phyloP scores from a whole-genome alignment of 768 basidiomycete species.

The Rhizopogon vulgaris region DNA sequence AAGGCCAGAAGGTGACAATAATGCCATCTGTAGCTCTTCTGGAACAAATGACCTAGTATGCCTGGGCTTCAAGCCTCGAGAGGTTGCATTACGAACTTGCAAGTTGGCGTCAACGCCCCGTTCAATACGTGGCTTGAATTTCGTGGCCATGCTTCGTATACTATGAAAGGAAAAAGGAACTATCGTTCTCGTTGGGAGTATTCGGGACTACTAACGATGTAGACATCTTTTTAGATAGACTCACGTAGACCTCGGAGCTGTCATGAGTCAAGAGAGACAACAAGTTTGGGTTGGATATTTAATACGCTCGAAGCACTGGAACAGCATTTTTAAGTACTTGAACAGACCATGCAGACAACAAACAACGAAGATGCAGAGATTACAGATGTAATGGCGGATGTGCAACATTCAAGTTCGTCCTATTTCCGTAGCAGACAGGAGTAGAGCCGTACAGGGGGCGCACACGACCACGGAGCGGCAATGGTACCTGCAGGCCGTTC shows the following conservation, averaged over 20 bases:
- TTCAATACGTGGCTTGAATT: neutral
- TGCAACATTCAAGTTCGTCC: neutral
- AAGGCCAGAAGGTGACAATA: no score
- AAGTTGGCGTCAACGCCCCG: no score
- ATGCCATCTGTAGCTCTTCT: no score
- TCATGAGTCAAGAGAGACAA: constrained; percentile 31
- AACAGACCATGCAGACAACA: neutral
- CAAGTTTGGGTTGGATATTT: constrained; percentile 59
- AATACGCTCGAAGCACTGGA: constrained; percentile 33
- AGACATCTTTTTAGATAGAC: constrained; percentile 11
- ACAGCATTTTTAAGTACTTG: constrained; percentile 1
- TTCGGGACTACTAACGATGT: constrained; percentile 39
- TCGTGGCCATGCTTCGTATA: no score
- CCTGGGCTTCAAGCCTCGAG: no score
- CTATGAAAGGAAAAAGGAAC: constrained; percentile 25
- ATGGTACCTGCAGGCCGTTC: neutral
- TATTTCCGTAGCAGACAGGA: neutral
- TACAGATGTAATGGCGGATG: neutral
- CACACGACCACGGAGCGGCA: neutral
- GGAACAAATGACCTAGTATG: no score
- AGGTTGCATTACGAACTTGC: no score
- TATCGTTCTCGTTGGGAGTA: constrained; percentile 40
- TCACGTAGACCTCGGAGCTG: constrained; percentile 36
- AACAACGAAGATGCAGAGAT: neutral
- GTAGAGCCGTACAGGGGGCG: neutral